Base-by-base conservation (phyloP, 371 early-diverging fungal genomes). In the Blastocladiella emersonii region DNA sequence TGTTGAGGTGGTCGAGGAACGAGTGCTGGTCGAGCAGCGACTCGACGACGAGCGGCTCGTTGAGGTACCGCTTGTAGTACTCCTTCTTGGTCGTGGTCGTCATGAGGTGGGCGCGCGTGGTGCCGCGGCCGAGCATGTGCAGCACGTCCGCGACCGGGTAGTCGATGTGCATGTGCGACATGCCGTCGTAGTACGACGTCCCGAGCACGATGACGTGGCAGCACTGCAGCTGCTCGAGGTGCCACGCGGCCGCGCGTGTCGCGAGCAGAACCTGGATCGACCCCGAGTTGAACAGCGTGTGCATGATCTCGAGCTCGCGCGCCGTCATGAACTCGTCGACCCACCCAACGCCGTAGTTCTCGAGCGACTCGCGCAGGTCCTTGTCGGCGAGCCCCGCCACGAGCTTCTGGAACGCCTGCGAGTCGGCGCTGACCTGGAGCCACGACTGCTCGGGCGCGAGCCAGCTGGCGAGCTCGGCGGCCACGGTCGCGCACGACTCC, bases 81-180 rank as follows among this genome's bases (percentile, higher is more conserved):
- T 92, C 92, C 77, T 93, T 93, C 75, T 95, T 93, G 71, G 86
- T 89, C 19, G 82, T 77, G 68, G 85, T 90, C 64, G 95, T 95
- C 94, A 98, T 94, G 39, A 61, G 30, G 61, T 39, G 34, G 6
- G 65, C 64, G 17, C 8, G 8, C 17, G 37, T 13, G 32, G 89
- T 84, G 2, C 93, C 93, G 17, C 90, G 83, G 19, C 95, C 96
- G 82, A 94, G 86, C 98, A 98, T 96, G 71, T 95, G 94, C 62
- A 95, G 76, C 34, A 96, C 88, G 62, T 95, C 95, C 4, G 94
- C 86, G 41, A 95, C 86, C 23, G 91, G 83, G 68, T 93, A 98
- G 67, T 98, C 98, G 0, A 83, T 86, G 77, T 98, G 95, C 13
- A 93, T 84, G 71, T 95, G 95, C 70, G 91, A 92, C 71, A 88